Conservation (phyloP, 495 filamentous ascomycete genomes). For the Chaetomidium leptoderma region DNA sequence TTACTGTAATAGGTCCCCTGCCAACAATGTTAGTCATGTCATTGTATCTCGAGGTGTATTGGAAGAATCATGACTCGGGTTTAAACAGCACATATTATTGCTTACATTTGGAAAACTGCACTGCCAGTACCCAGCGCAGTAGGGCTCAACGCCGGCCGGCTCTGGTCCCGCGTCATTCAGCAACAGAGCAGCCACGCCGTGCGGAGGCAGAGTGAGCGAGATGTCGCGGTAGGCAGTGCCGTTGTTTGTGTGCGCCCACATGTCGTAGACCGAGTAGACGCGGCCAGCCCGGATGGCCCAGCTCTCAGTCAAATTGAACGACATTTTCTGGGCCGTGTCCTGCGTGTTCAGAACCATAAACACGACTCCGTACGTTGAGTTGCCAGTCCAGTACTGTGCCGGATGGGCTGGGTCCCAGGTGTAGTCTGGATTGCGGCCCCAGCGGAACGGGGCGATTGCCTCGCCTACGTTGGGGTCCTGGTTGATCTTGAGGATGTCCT, state of each 20-base stretch:
- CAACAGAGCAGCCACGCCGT: slow-evolving; percentile 11
- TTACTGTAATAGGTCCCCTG: slow-evolving; percentile 14
- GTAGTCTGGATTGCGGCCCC: slow-evolving; percentile 3
- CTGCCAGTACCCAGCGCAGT: slow-evolving; percentile 10
- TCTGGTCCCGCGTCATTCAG: slow-evolving; percentile 11
- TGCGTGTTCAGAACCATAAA: slow-evolving; percentile 12
- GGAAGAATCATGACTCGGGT: no score
- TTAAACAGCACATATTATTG: no score
- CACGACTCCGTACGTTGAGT: slow-evolving; percentile 14
- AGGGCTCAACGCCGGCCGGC: slow-evolving; percentile 1
- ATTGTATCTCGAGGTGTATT: neutral
- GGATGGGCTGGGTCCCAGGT: slow-evolving; percentile 4
- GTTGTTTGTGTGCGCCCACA: slow-evolving; percentile 12
- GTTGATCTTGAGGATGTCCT: slow-evolving; percentile 11
- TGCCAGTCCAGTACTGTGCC: slow-evolving; percentile 14
- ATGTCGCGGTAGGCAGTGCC: slow-evolving; percentile 5
- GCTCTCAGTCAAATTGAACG: slow-evolving; percentile 15
- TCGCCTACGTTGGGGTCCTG: slow-evolving; percentile 13
- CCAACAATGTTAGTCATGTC: neutral
- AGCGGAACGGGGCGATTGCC: slow-evolving; percentile 7
- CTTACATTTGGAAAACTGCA: slow-evolving; percentile 9
- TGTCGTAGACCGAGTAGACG: slow-evolving; percentile 10
- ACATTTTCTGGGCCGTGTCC: neutral
- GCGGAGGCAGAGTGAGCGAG: slow-evolving; percentile 8
- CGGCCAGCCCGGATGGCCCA: slow-evolving; percentile 12